Base-by-base conservation (phyloP, 2,329 filamentous ascomycete species). In the Neonectria magnoliae region DNA sequence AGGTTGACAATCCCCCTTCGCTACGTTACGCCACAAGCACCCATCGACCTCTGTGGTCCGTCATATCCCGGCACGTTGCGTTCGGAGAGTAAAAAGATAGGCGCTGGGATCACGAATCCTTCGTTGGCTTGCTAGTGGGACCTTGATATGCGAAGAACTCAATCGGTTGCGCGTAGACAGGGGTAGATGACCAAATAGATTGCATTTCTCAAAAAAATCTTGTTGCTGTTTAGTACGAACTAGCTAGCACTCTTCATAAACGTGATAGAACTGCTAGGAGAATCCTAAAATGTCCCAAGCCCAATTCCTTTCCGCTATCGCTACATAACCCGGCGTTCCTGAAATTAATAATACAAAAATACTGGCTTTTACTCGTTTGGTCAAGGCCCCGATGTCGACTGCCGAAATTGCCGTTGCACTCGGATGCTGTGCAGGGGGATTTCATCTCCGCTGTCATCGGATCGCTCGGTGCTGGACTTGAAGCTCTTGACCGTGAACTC, bases 391-490 rank as follows among this genome's bases (percentile, higher is more conserved):
- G 45, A 57, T 2, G 66, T 75, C 10, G 76, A 75, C 22, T 73
- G 77, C 29, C 74, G 71, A 57, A 82, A 78, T 10, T 79, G 77
- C 14, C 53, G 81, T 2, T 80, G 71, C 3, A 82, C 78, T n/a
- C 76, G 66, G 10, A 82, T 82, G 1, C 77, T 75, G 41, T 80
- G 76, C 41, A 82, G 61, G 1, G 79, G 79, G 27, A 81, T 76
- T 20, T 80, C 79, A 25, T 82, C 78, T 1, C 75, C 77, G 57
- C 73, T 75, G 14, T 71, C 65, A 27, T 75, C 73, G 1, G 71
- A 71, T 5, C 67, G 67, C 5, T 75, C 71, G 2, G 57, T 63
- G n/a, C 65, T 71, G 1, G 73, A 68, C 47, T 76, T 73, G 52
- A 73, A 77, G 7, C 73, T 78, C 29, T 74, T 75, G 2, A 78